Evolutionary conservation across 1,139 yeast genomes (phyloP), one percentile per base, ranked within the genome.

Genomic region (Diutina mesorugosa): DNA sequence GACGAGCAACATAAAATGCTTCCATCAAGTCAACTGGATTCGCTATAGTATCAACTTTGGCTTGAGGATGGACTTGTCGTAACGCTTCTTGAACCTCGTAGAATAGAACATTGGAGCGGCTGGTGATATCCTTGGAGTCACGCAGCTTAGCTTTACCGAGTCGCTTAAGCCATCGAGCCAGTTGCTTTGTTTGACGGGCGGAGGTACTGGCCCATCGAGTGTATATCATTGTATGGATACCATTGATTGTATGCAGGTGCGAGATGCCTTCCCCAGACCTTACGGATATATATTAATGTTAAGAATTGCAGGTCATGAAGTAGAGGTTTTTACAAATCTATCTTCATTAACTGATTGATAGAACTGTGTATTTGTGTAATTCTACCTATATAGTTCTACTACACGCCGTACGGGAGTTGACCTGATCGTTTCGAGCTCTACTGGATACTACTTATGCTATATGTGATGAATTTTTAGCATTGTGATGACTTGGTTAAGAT

Each of bases 21-120:
- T 67, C 66, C 7, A 74, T 66, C n/a, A 72, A 58, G 4, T 60
- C 64, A 18, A 66, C 63, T 0, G 70, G 63, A 52, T 72, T 71
- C 30, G 57, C 58, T 1, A 69, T 61, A 8, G 62, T 47, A 0
- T 60, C 50, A 12, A 67, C 52, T 2, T 54, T 29, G 2, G 41
- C 41, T 12, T 35, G 41, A 35, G 41, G 2, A 52, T 57, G 1
- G 47, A 51, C 1, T 57, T 46, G n/a, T 74, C 55, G 41, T 35
- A 35, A 35, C 12, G 68, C 67, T 14, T 67, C 67, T 21, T 59
- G 55, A 0, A 73, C 61, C 56, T 73, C 78, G 45, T 62, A 63
- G 21, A 60, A 60, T 7, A 67, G 59, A 18, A 72, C 62, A 53
- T 60, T 61, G 18, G 65, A 67, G 46, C 67, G 63, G 10, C 72